Evolutionary conservation across 805 yeast genomes (phyloP).

Genomic region (Ogataea degrootiae): DNA sequence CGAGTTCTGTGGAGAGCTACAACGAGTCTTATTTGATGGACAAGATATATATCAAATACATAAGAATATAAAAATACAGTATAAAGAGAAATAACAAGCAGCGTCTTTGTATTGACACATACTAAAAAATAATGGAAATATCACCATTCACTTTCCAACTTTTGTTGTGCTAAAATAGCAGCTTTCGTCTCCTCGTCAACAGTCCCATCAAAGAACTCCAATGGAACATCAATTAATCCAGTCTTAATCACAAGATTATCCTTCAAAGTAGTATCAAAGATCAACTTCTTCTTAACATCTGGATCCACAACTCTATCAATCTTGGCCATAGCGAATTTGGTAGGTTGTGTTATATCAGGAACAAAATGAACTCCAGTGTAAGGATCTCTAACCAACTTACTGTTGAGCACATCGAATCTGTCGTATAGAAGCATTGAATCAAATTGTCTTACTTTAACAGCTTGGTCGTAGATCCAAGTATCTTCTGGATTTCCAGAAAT

Average conservation of each 20-base stretch:
- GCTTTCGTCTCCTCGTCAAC: conserved; percentile 51
- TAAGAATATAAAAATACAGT: too few relatives aligned
- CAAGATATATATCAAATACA: too few relatives aligned
- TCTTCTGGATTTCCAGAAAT: conserved; percentile 39
- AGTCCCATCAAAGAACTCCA: conserved; percentile 51
- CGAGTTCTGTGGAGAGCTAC: too few relatives aligned
- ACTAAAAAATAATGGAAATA: too few relatives aligned
- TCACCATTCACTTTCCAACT: conserved; percentile 35
- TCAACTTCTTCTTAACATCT: conserved; percentile 28
- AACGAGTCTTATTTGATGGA: too few relatives aligned
- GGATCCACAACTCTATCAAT: conserved; percentile 23
- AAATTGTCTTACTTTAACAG: conserved; percentile 67
- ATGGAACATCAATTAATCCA: conserved; percentile 59
- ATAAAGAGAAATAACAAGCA: too few relatives aligned
- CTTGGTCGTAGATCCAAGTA: conserved; percentile 83
- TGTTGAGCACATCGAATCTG: conserved; percentile 43
- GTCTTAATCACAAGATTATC: conserved; percentile 43
- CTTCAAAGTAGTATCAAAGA: conserved; percentile 42
- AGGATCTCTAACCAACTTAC: conserved; percentile 66
- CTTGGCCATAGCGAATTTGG: conserved; percentile 30
- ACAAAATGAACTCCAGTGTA: conserved; percentile 80
- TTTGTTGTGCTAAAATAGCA: conserved; percentile 62
- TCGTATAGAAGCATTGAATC: conserved; percentile 60
- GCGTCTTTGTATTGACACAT: too few relatives aligned
- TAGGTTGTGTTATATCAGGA: conserved; percentile 75